Base-by-base conservation (phyloP, 2,329 filamentous ascomycete species). In the Pseudogymnoascus sp. region DNA sequence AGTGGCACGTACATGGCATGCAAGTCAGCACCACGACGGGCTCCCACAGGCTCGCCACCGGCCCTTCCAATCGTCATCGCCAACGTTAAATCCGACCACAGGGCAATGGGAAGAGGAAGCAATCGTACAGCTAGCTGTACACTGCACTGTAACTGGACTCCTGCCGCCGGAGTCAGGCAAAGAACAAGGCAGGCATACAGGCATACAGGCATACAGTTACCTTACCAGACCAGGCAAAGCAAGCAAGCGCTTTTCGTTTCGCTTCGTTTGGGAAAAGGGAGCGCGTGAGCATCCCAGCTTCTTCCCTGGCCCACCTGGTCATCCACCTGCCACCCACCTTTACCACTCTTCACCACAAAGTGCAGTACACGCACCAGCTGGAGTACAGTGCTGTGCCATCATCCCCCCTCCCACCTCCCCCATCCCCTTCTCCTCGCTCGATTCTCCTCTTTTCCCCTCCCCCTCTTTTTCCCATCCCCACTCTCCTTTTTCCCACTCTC, bases 251-350 rank as follows among this genome's bases (percentile, higher is more conserved):
- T 14, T 22, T 22, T 30, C 7, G 3, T 30, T 8, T 30, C 39
- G 8, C 16, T 42, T n/a, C n/a, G 1, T 12, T 42, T 11, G 9
- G 4, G 16, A 42, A 41, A 42, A 42, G 16, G 16, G 39, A 42
- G 39, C 39, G 41, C 41, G 41, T 45, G 41, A 45, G 41, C 41
- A 45, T 45, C 41, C 41, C 41, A 45, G 41, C 41, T 45, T 42
- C 19, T 12, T 42, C 19, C 39, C 16, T 22, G 39, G 39, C 39
- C 39, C 39, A 42, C 39, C 39, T 19, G 16, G 16, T 8, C 39
- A 45, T 45, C 41, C 41, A 45, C 41, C 41, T 45, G 41, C 41
- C 41, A 45, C 41, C 41, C 41, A 42, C 39, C 39, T 14, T 19
- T n/a, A n/a, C n/a, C 38, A 19, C 38, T 22, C 36, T 41, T 41